A percentile compares a stretch with the other conserved stretches of the same genome.
Evolutionary conservation across 352 stramenopile species (phyloP).

Genomic region (Stramenopiles sp.): DNA sequence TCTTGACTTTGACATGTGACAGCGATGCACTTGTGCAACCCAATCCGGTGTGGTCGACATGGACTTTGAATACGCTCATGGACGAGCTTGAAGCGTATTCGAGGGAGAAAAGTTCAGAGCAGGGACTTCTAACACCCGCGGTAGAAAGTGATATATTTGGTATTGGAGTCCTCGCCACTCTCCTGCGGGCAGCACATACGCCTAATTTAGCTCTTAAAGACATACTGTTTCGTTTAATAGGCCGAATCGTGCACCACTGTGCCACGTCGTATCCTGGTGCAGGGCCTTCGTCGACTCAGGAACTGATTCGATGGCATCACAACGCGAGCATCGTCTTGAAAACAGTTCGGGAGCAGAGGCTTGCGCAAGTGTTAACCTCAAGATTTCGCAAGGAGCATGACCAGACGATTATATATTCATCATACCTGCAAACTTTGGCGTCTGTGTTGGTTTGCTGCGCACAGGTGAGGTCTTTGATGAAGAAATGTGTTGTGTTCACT

Average conservation of each 20-base stretch:
- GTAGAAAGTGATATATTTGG: constrained; percentile 17
- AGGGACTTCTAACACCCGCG: constrained; percentile 6
- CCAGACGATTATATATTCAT: background rate
- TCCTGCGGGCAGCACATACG: background rate
- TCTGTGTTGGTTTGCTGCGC: background rate
- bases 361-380: background rate
- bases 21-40: constrained; percentile 17
- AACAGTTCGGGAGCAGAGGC: background rate
- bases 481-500: background rate
- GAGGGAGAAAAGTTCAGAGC: background rate
- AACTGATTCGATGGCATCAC: background rate
- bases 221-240: constrained; percentile 23
- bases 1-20: background rate
- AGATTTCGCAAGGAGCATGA: background rate
- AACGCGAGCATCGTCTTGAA: background rate
- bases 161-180: constrained; percentile 14
- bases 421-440: background rate
- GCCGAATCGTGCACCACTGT: constrained; percentile 18
- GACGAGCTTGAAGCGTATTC: background rate
- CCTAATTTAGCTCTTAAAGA: constrained; percentile 11
- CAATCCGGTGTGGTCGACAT: constrained; percentile 17
- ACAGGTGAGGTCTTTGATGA: background rate
- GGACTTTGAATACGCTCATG: background rate
- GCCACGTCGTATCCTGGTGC: background rate
- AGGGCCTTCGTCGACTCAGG: background rate